Evolutionary conservation across 2,329 filamentous ascomycete species (phyloP).

Genomic region (Camillea tinctor): DNA sequence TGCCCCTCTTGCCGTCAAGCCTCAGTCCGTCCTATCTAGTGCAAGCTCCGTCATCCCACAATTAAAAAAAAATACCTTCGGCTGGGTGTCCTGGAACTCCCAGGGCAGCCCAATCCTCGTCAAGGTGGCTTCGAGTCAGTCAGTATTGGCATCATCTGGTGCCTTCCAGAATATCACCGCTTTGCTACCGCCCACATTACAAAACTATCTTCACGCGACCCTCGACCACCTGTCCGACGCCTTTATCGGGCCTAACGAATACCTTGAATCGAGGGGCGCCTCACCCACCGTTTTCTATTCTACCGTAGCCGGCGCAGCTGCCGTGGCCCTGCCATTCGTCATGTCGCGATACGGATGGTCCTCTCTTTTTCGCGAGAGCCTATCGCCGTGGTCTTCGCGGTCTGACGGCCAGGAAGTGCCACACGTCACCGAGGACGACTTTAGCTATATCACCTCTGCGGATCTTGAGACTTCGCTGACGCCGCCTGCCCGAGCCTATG

Average conservation of each 20-base stretch:
- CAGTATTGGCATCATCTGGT: constrained; percentile 60
- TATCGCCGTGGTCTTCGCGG: constrained; percentile 52
- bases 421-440: constrained; percentile 73
- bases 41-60: constrained; percentile 20
- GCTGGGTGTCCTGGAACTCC: constrained; percentile 38
- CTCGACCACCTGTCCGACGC: constrained; percentile 47
- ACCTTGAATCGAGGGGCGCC: constrained; percentile 52
- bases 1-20: no score
- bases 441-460: constrained; percentile 78
- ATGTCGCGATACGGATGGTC: constrained; percentile 58
- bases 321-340: constrained; percentile 48
- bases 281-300: constrained; percentile 50
- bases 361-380: constrained; percentile 37
- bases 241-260: constrained; percentile 49
- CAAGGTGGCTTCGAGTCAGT: constrained; percentile 63
- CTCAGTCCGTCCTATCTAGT: constrained; percentile 11
- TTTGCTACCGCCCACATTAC: constrained; percentile 45
- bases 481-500: constrained; percentile 40
- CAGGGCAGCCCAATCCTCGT: constrained; percentile 39
- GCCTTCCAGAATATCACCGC: constrained; percentile 59
- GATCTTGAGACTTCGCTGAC: constrained; percentile 55
- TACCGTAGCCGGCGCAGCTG: constrained; percentile 47
- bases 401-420: constrained; percentile 47
- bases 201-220: constrained; percentile 54
- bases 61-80: constrained; percentile 18